phyloP scores from a whole-genome alignment of 1,284 basidiomycete genomes.

The Marasmius fiardii region DNA sequence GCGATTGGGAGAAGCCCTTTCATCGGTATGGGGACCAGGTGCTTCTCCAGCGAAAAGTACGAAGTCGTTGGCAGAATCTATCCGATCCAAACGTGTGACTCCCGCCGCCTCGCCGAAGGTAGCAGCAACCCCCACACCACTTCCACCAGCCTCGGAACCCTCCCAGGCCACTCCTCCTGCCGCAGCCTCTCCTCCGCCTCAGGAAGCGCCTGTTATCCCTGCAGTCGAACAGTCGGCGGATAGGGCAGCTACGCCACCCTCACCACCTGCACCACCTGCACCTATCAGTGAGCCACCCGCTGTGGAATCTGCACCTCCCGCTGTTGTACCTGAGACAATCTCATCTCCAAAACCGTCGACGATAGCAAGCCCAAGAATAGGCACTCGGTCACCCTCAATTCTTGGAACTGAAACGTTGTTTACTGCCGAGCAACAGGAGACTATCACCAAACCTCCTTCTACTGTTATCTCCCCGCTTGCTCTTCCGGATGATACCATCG shows the following conservation, averaged over 20 bases:
- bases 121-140: constrained; percentile 10
- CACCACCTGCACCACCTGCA: background rate
- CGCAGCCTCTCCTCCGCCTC: background rate
- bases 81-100: background rate
- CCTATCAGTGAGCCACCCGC: constrained; percentile 10
- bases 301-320: constrained; percentile 10
- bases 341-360: background rate
- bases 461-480: constrained; percentile 9
- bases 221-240: background rate
- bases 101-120: background rate
- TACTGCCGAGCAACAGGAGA: constrained; percentile 3
- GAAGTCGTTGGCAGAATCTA: background rate
- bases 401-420: background rate
- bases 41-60: constrained; percentile 5
- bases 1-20: constrained; percentile 16
- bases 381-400: background rate
- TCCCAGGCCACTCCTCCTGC: background rate
- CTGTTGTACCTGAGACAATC: constrained; percentile 4
- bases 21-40: constrained; percentile 16
- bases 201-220: background rate
- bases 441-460: constrained; percentile 4
- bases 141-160: constrained; percentile 5
- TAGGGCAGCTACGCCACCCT: background rate
- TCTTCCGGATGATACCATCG: constrained; percentile 6
- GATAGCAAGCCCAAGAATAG: background rate